Evolutionary conservation across 805 yeast species (phyloP).

Genomic region (Groenewaldozyma salmanticensis): DNA sequence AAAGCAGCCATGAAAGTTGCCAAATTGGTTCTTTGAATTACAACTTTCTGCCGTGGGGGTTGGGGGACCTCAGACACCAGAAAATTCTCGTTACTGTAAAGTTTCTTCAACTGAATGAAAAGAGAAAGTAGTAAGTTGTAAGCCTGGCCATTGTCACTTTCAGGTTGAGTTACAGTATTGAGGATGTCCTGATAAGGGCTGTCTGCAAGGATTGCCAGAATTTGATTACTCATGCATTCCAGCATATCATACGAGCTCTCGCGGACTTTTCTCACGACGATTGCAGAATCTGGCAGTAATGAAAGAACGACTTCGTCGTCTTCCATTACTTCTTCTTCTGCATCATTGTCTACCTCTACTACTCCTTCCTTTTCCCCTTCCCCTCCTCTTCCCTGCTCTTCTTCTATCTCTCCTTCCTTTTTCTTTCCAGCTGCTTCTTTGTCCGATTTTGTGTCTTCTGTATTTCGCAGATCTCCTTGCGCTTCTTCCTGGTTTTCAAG

Average conservation of each 20-base stretch:
- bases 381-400: too few relatives aligned
- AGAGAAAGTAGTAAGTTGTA: slow-evolving; percentile 62
- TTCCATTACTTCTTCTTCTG: too few relatives aligned
- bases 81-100: slow-evolving; percentile 66
- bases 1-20: slow-evolving; percentile 85
- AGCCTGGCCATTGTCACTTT: slow-evolving; percentile 50
- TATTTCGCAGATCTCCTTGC: too few relatives aligned
- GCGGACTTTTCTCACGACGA: not conserved
- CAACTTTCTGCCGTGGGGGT: slow-evolving; percentile 35
- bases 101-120: slow-evolving; percentile 64
- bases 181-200: slow-evolving; percentile 71
- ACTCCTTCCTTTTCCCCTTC: too few relatives aligned
- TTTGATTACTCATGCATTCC: slow-evolving; percentile 32
- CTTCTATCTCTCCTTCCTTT: too few relatives aligned
- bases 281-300: not conserved
- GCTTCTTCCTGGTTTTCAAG: too few relatives aligned
- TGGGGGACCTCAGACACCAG: slow-evolving; percentile 28
- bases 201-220: slow-evolving; percentile 59
- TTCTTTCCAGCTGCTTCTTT: too few relatives aligned
- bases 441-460: too few relatives aligned
- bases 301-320: not conserved
- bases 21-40: slow-evolving; percentile 74
- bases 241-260: not conserved
- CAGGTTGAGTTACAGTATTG: slow-evolving; percentile 54
- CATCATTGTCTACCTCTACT: too few relatives aligned